phyloP scores from a whole-genome alignment of 1,284 basidiomycete species.

The Ustilago xerochloae region DNA sequence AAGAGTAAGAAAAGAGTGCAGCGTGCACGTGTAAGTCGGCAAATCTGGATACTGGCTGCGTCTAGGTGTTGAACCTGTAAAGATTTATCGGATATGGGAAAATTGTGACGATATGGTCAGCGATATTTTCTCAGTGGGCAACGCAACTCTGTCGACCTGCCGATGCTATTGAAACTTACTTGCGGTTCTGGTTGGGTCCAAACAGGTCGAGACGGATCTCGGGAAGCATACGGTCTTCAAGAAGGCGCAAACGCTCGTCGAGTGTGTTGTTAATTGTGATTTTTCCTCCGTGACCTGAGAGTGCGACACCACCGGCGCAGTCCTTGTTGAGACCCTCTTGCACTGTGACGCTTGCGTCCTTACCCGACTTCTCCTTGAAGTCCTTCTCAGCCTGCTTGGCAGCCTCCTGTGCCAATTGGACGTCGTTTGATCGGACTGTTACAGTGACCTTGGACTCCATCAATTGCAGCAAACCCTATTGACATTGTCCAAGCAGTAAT shows the following conservation, averaged over 20 bases:
- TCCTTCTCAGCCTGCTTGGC: slow-evolving; percentile 75
- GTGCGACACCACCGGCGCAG: slow-evolving; percentile 58
- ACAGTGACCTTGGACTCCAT: slow-evolving; percentile 62
- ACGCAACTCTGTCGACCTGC: too few relatives aligned
- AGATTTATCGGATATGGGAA: background rate
- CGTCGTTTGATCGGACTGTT: slow-evolving; percentile 58
- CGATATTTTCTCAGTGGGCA: too few relatives aligned
- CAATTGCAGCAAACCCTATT: slow-evolving; percentile 63
- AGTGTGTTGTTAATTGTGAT: slow-evolving; percentile 67
- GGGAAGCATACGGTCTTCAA: slow-evolving; percentile 66
- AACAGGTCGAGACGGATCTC: slow-evolving; percentile 66
- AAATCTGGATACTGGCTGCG: background rate
- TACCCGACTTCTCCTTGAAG: slow-evolving; percentile 82
- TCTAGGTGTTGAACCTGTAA: slow-evolving; percentile 45
- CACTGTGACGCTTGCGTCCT: slow-evolving; percentile 75
- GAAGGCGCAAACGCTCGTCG: slow-evolving; percentile 63
- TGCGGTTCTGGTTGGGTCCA: slow-evolving; percentile 65
- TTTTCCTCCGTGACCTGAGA: slow-evolving; percentile 58
- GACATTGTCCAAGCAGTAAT: background rate
- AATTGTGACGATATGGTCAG: slow-evolving; percentile 12
- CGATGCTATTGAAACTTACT: slow-evolving; percentile 41
- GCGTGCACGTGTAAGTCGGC: background rate
- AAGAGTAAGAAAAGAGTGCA: background rate
- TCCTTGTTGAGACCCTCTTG: slow-evolving; percentile 79
- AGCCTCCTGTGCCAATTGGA: slow-evolving; percentile 71